Evolutionary conservation across 2,329 filamentous ascomycete genomes (phyloP), one percentile per base, ranked within the genome.

Genomic region (Metarhizium humberi): DNA sequence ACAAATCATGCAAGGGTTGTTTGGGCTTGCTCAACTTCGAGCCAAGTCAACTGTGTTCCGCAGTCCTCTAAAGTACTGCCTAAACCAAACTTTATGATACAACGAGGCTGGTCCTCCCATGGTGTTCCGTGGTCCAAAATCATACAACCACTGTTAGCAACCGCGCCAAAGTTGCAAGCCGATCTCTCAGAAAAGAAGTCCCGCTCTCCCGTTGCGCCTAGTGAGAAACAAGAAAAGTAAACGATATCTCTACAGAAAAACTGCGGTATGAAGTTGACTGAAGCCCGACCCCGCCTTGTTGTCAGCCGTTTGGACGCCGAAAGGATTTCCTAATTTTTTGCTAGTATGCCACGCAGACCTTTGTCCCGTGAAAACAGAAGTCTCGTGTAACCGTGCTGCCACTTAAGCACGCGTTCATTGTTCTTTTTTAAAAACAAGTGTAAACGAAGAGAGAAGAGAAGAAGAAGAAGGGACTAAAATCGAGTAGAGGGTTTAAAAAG

Each of bases 381-480:
- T 34, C 18, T 30, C 25, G 50, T 32, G 42, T 20, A 13, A 32
- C 20, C 42, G 50, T 47, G 52, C 38, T 40, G 20, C 43, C 46
- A 20, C 53, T 55, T 29, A 34, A 53, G 53, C 52, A 53, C 55
- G 16, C 42, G 29, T 48, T 45, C 49, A 25, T 32, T 6, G 4
- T 46, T 38, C 51, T 53, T 34, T 49, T 56, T n/a, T 50, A 48
- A 53, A 11, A 55, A 20, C 53, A 52, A 53, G 30, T 50, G 38
- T 52, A 11, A 11, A 10, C 7, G 32, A 11, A 34, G 32, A 34
- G 32, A 34, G 32, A n/a, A n/a, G n/a, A n/a, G n/a, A n/a, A 11
- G 32, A 11, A 34, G 16, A 45, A 53, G 25, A 58, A 54, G 42
- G 29, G 34, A 58, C 55, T 57, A 58, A 56, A 58, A 58, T 52